Base-by-base conservation (phyloP, 257 asterid genomes). In the Buddleja alternifolia region DNA sequence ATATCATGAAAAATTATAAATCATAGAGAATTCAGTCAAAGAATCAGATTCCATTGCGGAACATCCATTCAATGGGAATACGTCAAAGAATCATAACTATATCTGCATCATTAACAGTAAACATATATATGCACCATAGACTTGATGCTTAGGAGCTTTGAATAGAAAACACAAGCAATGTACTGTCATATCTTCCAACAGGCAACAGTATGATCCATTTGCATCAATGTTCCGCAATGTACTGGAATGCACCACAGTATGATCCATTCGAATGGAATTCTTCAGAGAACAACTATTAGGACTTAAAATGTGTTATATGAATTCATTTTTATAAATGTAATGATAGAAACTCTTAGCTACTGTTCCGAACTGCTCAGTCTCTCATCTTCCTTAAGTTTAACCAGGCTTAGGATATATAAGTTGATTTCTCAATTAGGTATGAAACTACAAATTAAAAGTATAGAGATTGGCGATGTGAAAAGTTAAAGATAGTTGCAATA, bases 401-500 rank as follows among this genome's bases (percentile, higher is more conserved):
- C 62, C 14, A 21, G 24, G 15, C 17, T 8, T 29, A 32, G 60
- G 39, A 46, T 37, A 72, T 71, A 41, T 19, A 61, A 42, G 51
- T 34, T 17, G 15, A 57, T 63, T 19, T 37, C 16, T 9, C 52
- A 47, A 53, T 36, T 14, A 50, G 36, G 0, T 25, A 20, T 25
- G 29, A 56, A 46, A 36, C 10, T 20, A 21, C 15, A 0, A 51
- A 40, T 8, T 55, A 48, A 59, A 48, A 56, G 25, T 46, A 69
- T 4, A 41, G 14, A 34, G 39, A 72, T 37, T 25, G 39, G 69
- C 58, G 29, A 40, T 7, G 40, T 42, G 46, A 37, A 15, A 76
- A 56, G 15, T 69, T 42, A 55, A 10, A 73, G 53, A 48, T 41
- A 56, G 70, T 62, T 14, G 60, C 60, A 53, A 64, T 20, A n/a